Percentiles rank a stretch among this genome's conserved stretches.
Evolutionary conservation across 768 basidiomycete genomes (phyloP).

Genomic region (Holtermannia corniformis): DNA sequence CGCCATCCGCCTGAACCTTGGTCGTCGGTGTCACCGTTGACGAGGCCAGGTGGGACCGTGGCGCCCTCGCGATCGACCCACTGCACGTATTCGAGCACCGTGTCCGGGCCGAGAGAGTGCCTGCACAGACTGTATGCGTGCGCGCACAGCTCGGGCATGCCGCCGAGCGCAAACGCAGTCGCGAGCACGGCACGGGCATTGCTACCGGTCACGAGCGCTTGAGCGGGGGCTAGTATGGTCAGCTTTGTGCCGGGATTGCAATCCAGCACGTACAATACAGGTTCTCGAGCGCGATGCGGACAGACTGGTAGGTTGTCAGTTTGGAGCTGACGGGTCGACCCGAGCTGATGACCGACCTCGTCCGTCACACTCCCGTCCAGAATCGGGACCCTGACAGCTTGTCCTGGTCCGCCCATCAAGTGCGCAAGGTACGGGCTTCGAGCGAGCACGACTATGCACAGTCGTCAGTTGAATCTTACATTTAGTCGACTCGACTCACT

Average conservation of each 20-base stretch:
- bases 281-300: constrained; percentile 51
- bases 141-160: constrained; percentile 73
- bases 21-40: background rate
- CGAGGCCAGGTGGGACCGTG: background rate
- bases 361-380: constrained; percentile 74
- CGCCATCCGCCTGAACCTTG: constrained; percentile 2
- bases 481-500: constrained; percentile 16
- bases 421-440: constrained; percentile 80
- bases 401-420: constrained; percentile 60
- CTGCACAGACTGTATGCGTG: constrained; percentile 70
- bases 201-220: constrained; percentile 67
- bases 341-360: constrained; percentile 69
- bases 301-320: constrained; percentile 11
- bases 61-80: constrained; percentile 52
- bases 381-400: constrained; percentile 62
- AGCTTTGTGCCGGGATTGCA: constrained; percentile 4
- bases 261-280: constrained; percentile 47
- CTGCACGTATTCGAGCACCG: constrained; percentile 64
- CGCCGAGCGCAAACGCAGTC: constrained; percentile 72
- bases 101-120: constrained; percentile 64
- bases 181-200: constrained; percentile 80
- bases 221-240: constrained; percentile 54
- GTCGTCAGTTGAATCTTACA: background rate
- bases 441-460: constrained; percentile 63
- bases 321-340: background rate